Evolutionary conservation across 805 yeast genomes (phyloP), one percentile per base, ranked within the genome.

Genomic region (Alloascoidea africana): DNA sequence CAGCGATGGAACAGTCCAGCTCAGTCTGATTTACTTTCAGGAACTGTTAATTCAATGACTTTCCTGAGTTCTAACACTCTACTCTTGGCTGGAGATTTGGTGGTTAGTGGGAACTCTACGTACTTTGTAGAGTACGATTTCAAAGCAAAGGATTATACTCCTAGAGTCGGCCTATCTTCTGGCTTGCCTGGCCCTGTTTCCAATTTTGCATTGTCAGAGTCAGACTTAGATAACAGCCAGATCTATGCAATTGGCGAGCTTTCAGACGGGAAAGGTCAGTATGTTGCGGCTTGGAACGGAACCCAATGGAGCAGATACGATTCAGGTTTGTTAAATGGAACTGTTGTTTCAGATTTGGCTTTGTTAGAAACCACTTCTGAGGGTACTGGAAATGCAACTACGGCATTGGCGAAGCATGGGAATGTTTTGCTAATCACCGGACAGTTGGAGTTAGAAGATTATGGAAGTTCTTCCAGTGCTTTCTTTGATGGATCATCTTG

Each of bases 41-140:
- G 94, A 2, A 56, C 56, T 1, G 66, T 80, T 18, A 62, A 69
- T 16, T 63, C 70, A 36, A 60, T 82, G 46, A 62, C 65, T 38
- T 73, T 80, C 41, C 46, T 59, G 16, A 54, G 62, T 27, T 46
- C 55, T 14, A 56, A 62, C 6, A 41, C 46, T 5, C 42, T 72
- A 4, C 48, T 70, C 19, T 47, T 68, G n/a, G 61, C 67, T 5
- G 81, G 97, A 14, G 64, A 70, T 44, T 57, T 83, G 41, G 51
- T 62, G 0, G 46, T 68, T 17, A 55, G 62, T 13, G 59, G 54
- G 16, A 42, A 55, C 1, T 40, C 49, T 1, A 51, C 60, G 1
- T 61, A 63, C n/a, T 66, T 80, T 41, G 66, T 68, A 13, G 56
- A 67, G 17, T 76, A 70, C 55, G 65, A 80, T 51, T 73, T 77